Evolutionary conservation across 371 early-diverging fungal species (phyloP).

Genomic region (Mortierella sp.): DNA sequence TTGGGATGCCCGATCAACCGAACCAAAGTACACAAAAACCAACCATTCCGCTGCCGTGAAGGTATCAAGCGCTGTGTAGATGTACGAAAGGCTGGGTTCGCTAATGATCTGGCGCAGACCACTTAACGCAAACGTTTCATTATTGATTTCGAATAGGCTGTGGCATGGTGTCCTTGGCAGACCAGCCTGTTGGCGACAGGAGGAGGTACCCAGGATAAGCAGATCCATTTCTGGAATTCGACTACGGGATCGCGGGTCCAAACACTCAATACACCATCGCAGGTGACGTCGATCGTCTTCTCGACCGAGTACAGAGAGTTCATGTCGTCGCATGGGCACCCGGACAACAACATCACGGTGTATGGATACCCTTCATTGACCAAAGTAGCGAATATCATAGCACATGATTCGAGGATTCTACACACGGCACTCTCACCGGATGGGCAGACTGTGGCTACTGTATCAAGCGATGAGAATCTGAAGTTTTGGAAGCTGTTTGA

Average conservation of each 20-base stretch:
- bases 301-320: constrained; percentile 94
- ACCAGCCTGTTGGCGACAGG: constrained; percentile 92
- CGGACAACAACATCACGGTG: constrained; percentile 68
- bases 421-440: constrained; percentile 94
- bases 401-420: constrained; percentile 92
- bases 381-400: constrained; percentile 81
- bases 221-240: constrained; percentile 97
- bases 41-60: constrained; percentile 92
- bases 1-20: constrained; percentile 86
- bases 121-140: too few species aligned
- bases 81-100: too few species aligned
- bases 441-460: constrained; percentile 91
- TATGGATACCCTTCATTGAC: constrained; percentile 91
- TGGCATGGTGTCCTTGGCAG: constrained; percentile 99
- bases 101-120: too few species aligned
- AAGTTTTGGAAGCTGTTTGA: constrained; percentile 98
- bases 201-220: constrained; percentile 94
- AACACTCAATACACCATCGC: constrained; percentile 87
- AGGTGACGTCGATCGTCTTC: constrained; percentile 95
- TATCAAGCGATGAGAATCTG: constrained; percentile 94
- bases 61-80: constrained; percentile 57
- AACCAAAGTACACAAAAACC: constrained; percentile 75
- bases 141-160: constrained; percentile 67
- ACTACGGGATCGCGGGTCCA: constrained; percentile 72
- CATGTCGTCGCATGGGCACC: constrained; percentile 91